A percentile compares a stretch with the other conserved stretches of the same genome.
These are phyloP conservation scores for Zymoseptoria passerinii DNA, from an alignment of 2,329 filamentous ascomycete species.

Conservation along the genomic window DNA sequence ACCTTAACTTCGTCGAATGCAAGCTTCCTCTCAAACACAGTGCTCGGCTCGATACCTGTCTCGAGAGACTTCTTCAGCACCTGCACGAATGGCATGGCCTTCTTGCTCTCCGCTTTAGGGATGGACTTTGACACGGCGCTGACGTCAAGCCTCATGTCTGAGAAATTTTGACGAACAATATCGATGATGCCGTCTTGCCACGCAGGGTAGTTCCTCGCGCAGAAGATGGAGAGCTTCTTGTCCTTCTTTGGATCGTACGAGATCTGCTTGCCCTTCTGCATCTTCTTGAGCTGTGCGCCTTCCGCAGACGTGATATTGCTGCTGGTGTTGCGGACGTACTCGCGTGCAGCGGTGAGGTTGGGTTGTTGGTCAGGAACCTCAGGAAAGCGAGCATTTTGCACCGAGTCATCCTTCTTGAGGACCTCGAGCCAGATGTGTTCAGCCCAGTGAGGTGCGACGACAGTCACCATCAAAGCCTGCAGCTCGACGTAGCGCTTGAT, in stretches of 20 bases:
- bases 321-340: constrained; percentile 68
- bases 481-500: constrained; percentile 75
- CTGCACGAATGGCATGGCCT: constrained; percentile 96
- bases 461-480: constrained; percentile 72
- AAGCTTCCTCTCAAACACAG: constrained; percentile 75
- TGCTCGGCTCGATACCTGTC: constrained; percentile 51
- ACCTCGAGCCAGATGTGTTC: constrained; percentile 94
- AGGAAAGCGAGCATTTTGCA: constrained; percentile 75
- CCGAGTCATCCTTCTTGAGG: constrained; percentile 62
- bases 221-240: constrained; percentile 84
- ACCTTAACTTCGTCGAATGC: constrained; percentile 76
- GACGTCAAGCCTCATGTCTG: constrained; percentile 60
- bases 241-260: constrained; percentile 83
- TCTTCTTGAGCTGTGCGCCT: constrained; percentile 73
- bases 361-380: constrained; percentile 57
- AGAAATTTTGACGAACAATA: constrained; percentile 63
- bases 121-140: constrained; percentile 73
- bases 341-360: constrained; percentile 65
- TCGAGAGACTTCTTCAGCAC: constrained; percentile 73
- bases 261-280: constrained; percentile 82
- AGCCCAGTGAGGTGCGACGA: constrained; percentile 86
- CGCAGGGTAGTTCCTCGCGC: constrained; percentile 67
- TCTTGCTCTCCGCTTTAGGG: constrained; percentile 87
- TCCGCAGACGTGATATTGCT: constrained; percentile 82
- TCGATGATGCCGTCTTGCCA: constrained; percentile 93